Conservation (phyloP, 129 eudicot species). For the Escallonia herrerae region DNA sequence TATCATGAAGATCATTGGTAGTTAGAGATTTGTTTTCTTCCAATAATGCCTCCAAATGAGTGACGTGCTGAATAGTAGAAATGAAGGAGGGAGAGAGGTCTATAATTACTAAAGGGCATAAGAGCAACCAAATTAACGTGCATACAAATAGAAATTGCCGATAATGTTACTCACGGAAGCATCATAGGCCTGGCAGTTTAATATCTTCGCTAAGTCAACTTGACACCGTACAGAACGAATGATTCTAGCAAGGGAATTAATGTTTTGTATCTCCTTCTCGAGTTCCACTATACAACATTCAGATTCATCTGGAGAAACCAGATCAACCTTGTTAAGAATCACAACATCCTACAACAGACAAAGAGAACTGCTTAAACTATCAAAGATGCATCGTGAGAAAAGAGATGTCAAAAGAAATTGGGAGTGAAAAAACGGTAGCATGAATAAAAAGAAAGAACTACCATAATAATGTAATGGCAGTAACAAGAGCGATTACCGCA, state of each 20-base stretch:
- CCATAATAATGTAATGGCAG: background rate
- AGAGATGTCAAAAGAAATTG: background rate
- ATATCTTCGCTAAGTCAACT: slow-evolving; percentile 75
- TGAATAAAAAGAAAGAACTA: background rate
- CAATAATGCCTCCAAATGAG: slow-evolving; percentile 75
- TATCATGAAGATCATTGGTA: slow-evolving; percentile 71
- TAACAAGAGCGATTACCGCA: slow-evolving; percentile 43
- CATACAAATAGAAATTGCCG: background rate
- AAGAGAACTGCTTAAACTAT: slow-evolving; percentile 7
- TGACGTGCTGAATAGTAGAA: slow-evolving; percentile 52
- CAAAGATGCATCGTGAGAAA: background rate
- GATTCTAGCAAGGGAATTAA: slow-evolving; percentile 76
- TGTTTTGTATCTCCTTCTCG: slow-evolving; percentile 67
- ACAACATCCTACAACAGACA: slow-evolving; percentile 71
- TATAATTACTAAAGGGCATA: too few relatives aligned
- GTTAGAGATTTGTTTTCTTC: slow-evolving; percentile 58
- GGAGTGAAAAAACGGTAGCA: background rate
- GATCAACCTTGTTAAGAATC: slow-evolving; percentile 83
- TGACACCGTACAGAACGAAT: slow-evolving; percentile 82
- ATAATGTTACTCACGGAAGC: slow-evolving; percentile 38
- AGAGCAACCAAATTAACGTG: background rate
- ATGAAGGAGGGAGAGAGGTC: background rate
- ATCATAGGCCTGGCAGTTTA: slow-evolving; percentile 80
- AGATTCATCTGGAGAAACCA: slow-evolving; percentile 53
- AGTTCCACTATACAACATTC: slow-evolving; percentile 47